These are phyloP conservation scores for Aureobasidium lini DNA, from an alignment of 2,329 filamentous ascomycete genomes.

Conservation along the genomic window DNA sequence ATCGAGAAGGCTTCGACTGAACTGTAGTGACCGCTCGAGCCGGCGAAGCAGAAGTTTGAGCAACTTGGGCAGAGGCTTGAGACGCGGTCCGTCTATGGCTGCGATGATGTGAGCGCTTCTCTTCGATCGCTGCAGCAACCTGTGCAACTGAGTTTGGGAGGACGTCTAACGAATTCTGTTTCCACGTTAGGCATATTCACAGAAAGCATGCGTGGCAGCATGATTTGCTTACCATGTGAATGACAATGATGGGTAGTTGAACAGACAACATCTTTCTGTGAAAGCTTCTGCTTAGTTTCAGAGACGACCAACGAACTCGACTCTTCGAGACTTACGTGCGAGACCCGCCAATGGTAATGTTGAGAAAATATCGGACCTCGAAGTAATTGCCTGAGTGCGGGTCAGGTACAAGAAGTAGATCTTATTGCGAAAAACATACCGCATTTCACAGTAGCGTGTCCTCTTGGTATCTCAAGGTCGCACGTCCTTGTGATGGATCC, in stretches of 20 bases:
- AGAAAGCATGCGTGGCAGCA: constrained; percentile 18
- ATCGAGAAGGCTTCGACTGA: constrained; percentile 30
- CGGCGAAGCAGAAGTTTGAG: background rate
- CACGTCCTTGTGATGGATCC: constrained; percentile 42
- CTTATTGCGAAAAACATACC: constrained; percentile 25
- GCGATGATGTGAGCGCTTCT: constrained; percentile 31
- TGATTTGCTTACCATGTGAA: constrained; percentile 40
- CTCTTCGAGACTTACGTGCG: constrained; percentile 30
- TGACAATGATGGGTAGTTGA: constrained; percentile 48
- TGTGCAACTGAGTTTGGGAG: constrained; percentile 49
- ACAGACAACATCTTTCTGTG: constrained; percentile 43
- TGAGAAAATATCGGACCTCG: constrained; percentile 49
- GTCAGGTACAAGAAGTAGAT: no score
- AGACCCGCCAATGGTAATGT: constrained; percentile 39
- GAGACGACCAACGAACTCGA: background rate
- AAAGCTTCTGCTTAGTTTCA: constrained; percentile 16
- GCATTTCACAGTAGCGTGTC: constrained; percentile 44
- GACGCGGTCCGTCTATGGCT: background rate
- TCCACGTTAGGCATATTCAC: constrained; percentile 11
- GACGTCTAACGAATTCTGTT: constrained; percentile 45
- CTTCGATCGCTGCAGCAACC: constrained; percentile 48
- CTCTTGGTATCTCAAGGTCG: constrained; percentile 43
- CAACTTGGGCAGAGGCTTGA: background rate
- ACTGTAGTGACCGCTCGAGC: constrained; percentile 17
- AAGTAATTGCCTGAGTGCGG: constrained; percentile 42